Base-by-base conservation (phyloP, 2,329 filamentous ascomycete species). In the Verticillium longisporum region DNA sequence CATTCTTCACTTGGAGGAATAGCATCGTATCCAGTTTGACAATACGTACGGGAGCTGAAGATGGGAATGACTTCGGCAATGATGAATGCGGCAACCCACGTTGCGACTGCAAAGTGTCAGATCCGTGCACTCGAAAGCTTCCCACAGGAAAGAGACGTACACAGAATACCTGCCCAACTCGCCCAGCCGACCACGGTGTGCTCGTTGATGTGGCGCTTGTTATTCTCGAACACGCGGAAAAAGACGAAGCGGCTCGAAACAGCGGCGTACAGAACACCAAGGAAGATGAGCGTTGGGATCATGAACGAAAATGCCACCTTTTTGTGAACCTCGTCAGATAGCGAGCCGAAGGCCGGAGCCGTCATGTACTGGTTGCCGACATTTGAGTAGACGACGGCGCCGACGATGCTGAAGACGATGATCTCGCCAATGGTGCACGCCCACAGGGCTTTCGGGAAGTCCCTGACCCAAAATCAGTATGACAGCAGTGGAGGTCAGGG, bases 41-140 rank as follows among this genome's bases (percentile, higher is more conserved):
- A 33, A 37, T 13, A 18, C 82, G 76, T 67, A 85, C 82, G 78
- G 63, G 92, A 92, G 9, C 87, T 89, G 78, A 97, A 97, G 82
- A 97, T 97, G 0, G 92, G 92, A 69, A 97, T 97, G 55, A 96
- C 88, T 72, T 97, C 90, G 1, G 93, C 90, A 67, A 97, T 94
- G 71, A 97, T 86, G 74, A 96, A 97, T 6, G 92, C 92, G n/a
- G 89, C 67, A n/a, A 94, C 75, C 93, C 93, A 97, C 4, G 88
- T 90, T 1, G 73, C 73, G 21, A 85, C 86, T 80, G 59, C 1
- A 37, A 11, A 4, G 2, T 9, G 37, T 66, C 26, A 58, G 56
- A 13, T 10, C n/a, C 32, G 18, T 45, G 11, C 13, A 58, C 50
- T 14, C 32, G 10, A 60, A 31, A 31, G 26, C 5, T 57, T 4